Conservation (phyloP, 352 stramenopile genomes). For the Pythium periplocum region DNA sequence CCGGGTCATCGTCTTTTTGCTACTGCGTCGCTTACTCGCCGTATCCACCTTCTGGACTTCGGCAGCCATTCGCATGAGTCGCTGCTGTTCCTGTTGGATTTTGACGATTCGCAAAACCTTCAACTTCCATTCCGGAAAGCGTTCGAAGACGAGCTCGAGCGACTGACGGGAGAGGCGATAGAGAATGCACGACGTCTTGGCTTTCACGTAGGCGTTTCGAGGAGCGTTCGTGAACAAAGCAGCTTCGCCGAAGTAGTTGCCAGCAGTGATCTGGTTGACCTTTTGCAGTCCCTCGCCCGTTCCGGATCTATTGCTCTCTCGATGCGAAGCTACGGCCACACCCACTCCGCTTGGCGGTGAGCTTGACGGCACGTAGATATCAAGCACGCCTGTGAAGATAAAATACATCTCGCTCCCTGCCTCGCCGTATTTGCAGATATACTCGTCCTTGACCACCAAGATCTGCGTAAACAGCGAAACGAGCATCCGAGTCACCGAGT, state of each 20-base stretch:
- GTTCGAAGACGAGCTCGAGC: conserved; percentile 52
- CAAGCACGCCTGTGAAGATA: conserved; percentile 50
- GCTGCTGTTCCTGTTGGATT: conserved; percentile 59
- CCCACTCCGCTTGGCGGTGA: background rate
- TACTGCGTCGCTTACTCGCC: conserved; percentile 3
- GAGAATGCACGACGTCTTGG: conserved; percentile 57
- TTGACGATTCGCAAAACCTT: conserved; percentile 61
- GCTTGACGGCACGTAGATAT: conserved; percentile 42
- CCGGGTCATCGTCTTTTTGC: conserved; percentile 25
- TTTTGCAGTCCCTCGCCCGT: conserved; percentile 23
- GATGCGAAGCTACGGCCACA: background rate
- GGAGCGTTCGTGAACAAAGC: conserved; percentile 51
- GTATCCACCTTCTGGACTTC: conserved; percentile 23
- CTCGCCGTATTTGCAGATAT: conserved; percentile 47
- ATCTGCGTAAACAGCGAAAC: conserved; percentile 53
- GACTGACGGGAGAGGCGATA: conserved; percentile 50
- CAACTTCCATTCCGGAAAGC: conserved; percentile 55
- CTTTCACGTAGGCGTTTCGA: conserved; percentile 51
- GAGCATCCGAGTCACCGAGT: conserved; percentile 50
- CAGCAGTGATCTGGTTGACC: conserved; percentile 53
- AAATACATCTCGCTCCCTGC: conserved; percentile 68
- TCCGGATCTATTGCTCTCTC: conserved; percentile 13
- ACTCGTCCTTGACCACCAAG: conserved; percentile 49
- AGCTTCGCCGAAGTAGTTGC: conserved; percentile 55
- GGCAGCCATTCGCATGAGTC: conserved; percentile 32